These are phyloP conservation scores for Aegilops longissima DNA, from an alignment of 176 grass and related monocot species.

Conservation along the genomic window DNA sequence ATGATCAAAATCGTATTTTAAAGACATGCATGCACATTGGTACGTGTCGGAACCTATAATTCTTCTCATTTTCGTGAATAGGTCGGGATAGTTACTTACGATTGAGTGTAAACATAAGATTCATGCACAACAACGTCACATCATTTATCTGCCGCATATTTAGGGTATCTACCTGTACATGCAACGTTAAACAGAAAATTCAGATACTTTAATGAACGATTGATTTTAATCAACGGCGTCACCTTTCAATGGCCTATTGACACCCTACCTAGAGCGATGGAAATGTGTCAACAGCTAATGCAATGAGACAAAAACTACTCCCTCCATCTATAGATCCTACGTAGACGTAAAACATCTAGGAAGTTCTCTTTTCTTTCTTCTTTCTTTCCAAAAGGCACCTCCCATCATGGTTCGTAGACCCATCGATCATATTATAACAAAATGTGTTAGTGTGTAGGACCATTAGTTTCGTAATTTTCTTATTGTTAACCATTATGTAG, in stretches of 20 bases:
- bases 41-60: not conserved
- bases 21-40: not conserved
- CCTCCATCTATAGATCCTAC: constrained; percentile 7
- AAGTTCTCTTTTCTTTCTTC: not conserved
- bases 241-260: constrained; percentile 29
- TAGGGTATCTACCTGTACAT: constrained; percentile 24
- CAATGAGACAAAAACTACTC: constrained; percentile 39
- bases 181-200: constrained; percentile 26
- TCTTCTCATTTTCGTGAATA: too few relatives aligned
- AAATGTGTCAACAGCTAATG: constrained; percentile 46
- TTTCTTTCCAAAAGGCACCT: constrained; percentile 22
- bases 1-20: not conserved
- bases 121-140: not conserved
- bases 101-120: not conserved
- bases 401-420: constrained; percentile 33
- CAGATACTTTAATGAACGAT: constrained; percentile 1
- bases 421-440: constrained; percentile 26
- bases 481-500: not conserved
- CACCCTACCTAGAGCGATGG: constrained; percentile 44
- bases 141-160: constrained; percentile 31
- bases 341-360: not conserved
- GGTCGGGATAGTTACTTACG: not conserved
- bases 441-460: not conserved
- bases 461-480: constrained; percentile 11
- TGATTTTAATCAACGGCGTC: not conserved